Evolutionary conservation across 139 green algal genomes (phyloP).

Genomic region (Pedinophyceae sp.): DNA sequence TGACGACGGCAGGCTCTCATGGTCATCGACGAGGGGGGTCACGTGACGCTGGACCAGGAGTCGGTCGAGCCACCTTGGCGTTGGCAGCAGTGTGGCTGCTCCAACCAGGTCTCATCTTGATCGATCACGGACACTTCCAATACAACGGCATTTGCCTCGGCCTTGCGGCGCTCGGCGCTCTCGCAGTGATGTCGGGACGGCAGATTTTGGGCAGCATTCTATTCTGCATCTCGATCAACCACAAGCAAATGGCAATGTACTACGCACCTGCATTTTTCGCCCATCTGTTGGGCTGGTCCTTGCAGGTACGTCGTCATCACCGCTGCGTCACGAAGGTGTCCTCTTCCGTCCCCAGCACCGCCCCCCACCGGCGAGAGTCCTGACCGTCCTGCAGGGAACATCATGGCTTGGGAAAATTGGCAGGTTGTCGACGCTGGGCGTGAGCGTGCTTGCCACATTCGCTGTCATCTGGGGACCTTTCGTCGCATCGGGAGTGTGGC

Average conservation of each 20-base stretch:
- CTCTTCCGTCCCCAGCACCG: too few relatives aligned
- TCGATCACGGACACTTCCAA: constrained; percentile 98
- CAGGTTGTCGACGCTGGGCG: constrained; percentile 1
- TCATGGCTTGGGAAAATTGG: too few relatives aligned
- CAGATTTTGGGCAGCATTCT: constrained; percentile 44
- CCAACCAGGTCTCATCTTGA: constrained; percentile 66
- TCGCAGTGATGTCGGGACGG: constrained; percentile 2
- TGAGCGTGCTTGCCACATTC: background rate
- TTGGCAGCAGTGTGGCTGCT: constrained; percentile 39
- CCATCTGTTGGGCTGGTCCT: constrained; percentile 69
- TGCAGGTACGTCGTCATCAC: too few relatives aligned
- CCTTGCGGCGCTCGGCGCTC: constrained; percentile 24
- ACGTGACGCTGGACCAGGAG: background rate
- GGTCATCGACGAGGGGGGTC: background rate
- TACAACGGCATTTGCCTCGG: constrained; percentile 88
- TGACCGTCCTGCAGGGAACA: too few relatives aligned
- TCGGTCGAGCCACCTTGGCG: background rate
- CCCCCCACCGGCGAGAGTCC: too few relatives aligned
- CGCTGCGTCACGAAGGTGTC: too few relatives aligned
- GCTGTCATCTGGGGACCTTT: background rate
- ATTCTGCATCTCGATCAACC: constrained; percentile 70
- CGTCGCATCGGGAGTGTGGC: too few relatives aligned
- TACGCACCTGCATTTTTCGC: constrained; percentile 92
- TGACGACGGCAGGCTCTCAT: background rate
- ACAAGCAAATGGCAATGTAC: constrained; percentile 96